These are phyloP conservation scores for Lipomyces orientalis DNA, from an alignment of 805 yeast species.

Conservation along the genomic window DNA sequence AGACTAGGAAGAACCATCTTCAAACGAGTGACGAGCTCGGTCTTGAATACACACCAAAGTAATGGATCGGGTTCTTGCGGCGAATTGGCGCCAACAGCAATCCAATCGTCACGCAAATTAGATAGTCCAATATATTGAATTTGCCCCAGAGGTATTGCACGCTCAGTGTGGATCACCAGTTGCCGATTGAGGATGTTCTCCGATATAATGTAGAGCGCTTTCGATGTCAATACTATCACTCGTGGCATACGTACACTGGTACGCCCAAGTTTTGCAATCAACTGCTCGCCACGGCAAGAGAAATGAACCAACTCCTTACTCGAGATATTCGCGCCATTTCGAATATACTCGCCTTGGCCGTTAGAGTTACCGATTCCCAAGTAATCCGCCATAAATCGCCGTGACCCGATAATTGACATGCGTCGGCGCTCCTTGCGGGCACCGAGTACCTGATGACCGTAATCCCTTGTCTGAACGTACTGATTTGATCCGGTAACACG, in stretches of 20 bases:
- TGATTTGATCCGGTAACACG: slow-evolving; percentile 79
- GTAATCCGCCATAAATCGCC: slow-evolving; percentile 95
- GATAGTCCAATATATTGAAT: slow-evolving; percentile 73
- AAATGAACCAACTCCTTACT: slow-evolving; percentile 68
- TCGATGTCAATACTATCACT: slow-evolving; percentile 69
- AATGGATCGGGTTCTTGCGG: slow-evolving; percentile 73
- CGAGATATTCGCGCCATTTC: slow-evolving; percentile 49
- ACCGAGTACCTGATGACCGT: slow-evolving; percentile 72
- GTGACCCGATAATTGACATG: slow-evolving; percentile 81
- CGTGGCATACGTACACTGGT: slow-evolving; percentile 81
- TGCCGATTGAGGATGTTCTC: slow-evolving; percentile 72
- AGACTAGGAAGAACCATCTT: slow-evolving; percentile 64
- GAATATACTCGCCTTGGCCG: slow-evolving; percentile 76
- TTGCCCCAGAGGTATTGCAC: slow-evolving; percentile 61
- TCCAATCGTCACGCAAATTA: slow-evolving; percentile 88
- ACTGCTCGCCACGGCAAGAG: slow-evolving; percentile 79
- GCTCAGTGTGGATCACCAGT: slow-evolving; percentile 65
- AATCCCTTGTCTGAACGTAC: slow-evolving; percentile 82
- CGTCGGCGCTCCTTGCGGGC: slow-evolving; percentile 88
- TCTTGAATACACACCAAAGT: slow-evolving; percentile 81
- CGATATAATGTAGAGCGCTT: slow-evolving; percentile 69
- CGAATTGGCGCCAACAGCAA: slow-evolving; percentile 67
- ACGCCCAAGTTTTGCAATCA: slow-evolving; percentile 88
- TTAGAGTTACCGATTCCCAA: slow-evolving; percentile 80
- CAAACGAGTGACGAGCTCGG: slow-evolving; percentile 81